Conservation (phyloP, 177 flowering plant species). For the Vitis hybrid region DNA sequence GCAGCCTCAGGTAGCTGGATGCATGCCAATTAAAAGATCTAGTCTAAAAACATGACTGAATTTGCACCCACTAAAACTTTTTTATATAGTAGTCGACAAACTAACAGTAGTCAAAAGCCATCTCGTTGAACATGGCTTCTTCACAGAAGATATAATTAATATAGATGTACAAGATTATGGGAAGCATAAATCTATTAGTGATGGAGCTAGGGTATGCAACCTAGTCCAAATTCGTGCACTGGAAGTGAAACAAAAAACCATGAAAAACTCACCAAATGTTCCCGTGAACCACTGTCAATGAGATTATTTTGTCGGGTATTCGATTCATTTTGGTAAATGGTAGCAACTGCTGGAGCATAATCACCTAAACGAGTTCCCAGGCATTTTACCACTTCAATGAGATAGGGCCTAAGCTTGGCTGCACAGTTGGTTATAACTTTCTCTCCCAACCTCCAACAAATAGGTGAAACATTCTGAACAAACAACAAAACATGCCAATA, state of each 20-base stretch:
- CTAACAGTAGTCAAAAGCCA: no score
- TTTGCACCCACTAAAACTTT: no score
- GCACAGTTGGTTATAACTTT: slow-evolving; percentile 41
- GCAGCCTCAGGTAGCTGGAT: no score
- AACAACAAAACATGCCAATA: neutral
- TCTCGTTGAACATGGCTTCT: neutral
- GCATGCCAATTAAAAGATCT: no score
- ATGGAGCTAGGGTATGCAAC: no score
- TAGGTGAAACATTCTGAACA: slow-evolving; percentile 35
- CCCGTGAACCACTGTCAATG: slow-evolving; percentile 5
- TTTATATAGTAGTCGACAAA: no score
- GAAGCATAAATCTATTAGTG: no score
- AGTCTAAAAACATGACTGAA: no score
- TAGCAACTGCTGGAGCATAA: slow-evolving; percentile 33
- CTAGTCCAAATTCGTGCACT: no score
- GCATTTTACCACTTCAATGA: slow-evolving; percentile 26
- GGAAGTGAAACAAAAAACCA: no score
- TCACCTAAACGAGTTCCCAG: slow-evolving; percentile 25
- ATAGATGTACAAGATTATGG: no score
- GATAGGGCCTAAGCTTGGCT: slow-evolving; percentile 30
- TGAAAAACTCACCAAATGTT: slow-evolving; percentile 23
- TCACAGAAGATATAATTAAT: neutral
- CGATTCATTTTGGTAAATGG: slow-evolving; percentile 24
- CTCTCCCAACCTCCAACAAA: slow-evolving; percentile 41
- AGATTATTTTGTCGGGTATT: slow-evolving; percentile 1